These are phyloP conservation scores for Pythium chondricola DNA, from an alignment of 352 stramenopile species.

Conservation along the genomic window DNA sequence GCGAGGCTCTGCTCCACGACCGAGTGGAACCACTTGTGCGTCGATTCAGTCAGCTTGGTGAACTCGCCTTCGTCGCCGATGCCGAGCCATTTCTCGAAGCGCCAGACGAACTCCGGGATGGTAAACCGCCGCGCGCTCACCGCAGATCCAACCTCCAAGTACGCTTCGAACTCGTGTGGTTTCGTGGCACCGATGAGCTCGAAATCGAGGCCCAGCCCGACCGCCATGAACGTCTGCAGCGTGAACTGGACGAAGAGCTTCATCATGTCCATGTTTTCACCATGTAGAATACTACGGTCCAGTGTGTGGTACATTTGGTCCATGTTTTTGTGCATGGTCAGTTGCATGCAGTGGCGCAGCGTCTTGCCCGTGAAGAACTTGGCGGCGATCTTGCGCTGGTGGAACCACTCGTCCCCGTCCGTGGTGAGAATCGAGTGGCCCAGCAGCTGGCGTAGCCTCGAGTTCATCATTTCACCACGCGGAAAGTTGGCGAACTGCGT, in stretches of 20 bases:
- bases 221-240: conserved; percentile 45
- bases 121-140: conserved; percentile 37
- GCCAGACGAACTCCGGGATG: conserved; percentile 41
- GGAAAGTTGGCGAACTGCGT: conserved; percentile 27
- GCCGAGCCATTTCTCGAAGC: conserved; percentile 38
- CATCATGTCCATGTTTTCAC: conserved; percentile 11
- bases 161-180: conserved; percentile 35
- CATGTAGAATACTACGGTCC: no score
- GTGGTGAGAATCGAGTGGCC: conserved; percentile 17
- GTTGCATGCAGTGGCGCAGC: conserved; percentile 20
- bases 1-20: conserved; percentile 27
- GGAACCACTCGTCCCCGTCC: conserved; percentile 22
- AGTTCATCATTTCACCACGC: conserved; percentile 14
- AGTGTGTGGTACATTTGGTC: conserved; percentile 6
- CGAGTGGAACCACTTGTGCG: conserved; percentile 33
- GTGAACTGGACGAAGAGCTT: conserved; percentile 39
- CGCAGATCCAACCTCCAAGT: conserved; percentile 25
- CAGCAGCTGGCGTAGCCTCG: conserved; percentile 17
- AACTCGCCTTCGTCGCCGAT: conserved; percentile 38
- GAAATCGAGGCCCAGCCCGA: conserved; percentile 41
- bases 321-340: conserved; percentile 16
- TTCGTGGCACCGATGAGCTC: conserved; percentile 27
- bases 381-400: conserved; percentile 23
- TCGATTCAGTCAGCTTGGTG: conserved; percentile 14
- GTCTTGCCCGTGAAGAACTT: conserved; percentile 26